Evolutionary conservation across 768 basidiomycete species (phyloP).

Genomic region (Lyophyllum semitale): DNA sequence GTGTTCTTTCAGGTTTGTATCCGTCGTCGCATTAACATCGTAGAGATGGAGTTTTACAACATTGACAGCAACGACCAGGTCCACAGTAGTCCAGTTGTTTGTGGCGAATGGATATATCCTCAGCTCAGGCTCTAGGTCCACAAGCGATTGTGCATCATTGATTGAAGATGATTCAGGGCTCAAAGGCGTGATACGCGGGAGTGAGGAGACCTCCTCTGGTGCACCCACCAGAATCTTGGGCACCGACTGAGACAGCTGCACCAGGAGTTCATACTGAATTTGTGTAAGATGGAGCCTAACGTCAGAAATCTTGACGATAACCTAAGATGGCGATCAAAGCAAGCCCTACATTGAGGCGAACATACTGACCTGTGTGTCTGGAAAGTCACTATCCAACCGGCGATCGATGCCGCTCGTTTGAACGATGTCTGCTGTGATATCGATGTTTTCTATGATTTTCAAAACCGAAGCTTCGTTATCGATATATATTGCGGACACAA

Average conservation of each 20-base stretch:
- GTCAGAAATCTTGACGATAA: conserved; percentile 76
- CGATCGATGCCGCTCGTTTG: conserved; percentile 64
- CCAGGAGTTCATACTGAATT: conserved; percentile 73
- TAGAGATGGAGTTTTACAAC: conserved; percentile 86
- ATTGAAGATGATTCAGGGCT: conserved; percentile 8
- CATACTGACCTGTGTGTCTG: conserved; percentile 72
- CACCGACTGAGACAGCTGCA: conserved; percentile 67
- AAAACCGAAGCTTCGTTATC: conserved; percentile 53
- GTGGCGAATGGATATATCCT: conserved; percentile 29
- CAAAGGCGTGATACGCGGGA: conserved; percentile 23
- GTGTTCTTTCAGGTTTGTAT: conserved; percentile 63
- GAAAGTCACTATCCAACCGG: conserved; percentile 48
- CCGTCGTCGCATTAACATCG: conserved; percentile 60
- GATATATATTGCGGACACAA: conserved; percentile 68
- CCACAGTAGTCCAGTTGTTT: conserved; percentile 61
- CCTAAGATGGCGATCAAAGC: conserved; percentile 39
- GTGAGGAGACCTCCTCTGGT: conserved; percentile 41
- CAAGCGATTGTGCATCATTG: conserved; percentile 14
- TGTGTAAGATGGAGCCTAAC: conserved; percentile 84
- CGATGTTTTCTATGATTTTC: conserved; percentile 92
- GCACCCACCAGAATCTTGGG: conserved; percentile 59
- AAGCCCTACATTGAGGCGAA: not conserved
- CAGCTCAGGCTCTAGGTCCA: conserved; percentile 65
- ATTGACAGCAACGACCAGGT: conserved; percentile 70
- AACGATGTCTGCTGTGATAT: conserved; percentile 65